These are phyloP conservation scores for Medicago truncatula DNA, from an alignment of 306 rosid genomes.

Conservation along the genomic window MtrunA17r5.0-ANR NC_053042.1:48681001-48681500, in stretches of 20 bases:
- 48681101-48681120: neutral
- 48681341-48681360: neutral
- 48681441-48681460: too few relatives aligned
- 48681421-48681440: too few relatives aligned
- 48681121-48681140: constrained; percentile 58
- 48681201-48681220: constrained; percentile 59
- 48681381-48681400: too few relatives aligned
- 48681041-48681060: constrained; percentile 8
- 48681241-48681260: constrained; percentile 61
- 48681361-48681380: too few relatives aligned
- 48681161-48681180: constrained; percentile 49
- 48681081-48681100: constrained; percentile 10
- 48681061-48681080: neutral
- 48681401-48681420: neutral
- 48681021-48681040: constrained; percentile 10
- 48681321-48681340: neutral
- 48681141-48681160: constrained; percentile 60
- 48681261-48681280: constrained; percentile 62
- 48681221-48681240: constrained; percentile 64
- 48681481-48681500: neutral
- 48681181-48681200: constrained; percentile 60
- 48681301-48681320: neutral
- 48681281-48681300: constrained; percentile 14
- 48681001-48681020: constrained; percentile 5
- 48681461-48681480: neutral